These are phyloP conservation scores for Quercus aquifolioides DNA, from an alignment of 306 rosid genomes.

Conservation along the genomic window DNA sequence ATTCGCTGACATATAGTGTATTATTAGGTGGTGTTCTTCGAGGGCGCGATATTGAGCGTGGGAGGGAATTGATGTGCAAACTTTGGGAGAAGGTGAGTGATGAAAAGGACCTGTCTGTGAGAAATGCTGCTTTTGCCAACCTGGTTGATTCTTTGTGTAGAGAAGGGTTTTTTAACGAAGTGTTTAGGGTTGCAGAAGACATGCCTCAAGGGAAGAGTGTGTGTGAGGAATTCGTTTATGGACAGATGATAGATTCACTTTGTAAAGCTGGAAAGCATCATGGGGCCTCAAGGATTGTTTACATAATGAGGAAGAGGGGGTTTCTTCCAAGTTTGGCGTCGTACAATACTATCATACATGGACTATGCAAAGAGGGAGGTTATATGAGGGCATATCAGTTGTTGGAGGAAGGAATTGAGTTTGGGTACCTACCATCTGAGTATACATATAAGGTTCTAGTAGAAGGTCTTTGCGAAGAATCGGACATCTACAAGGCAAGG, in stretches of 20 bases:
- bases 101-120: slow-evolving; percentile 41
- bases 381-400: slow-evolving; percentile 83
- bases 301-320: slow-evolving; percentile 66
- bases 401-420: slow-evolving; percentile 64
- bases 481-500: too few species aligned
- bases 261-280: slow-evolving; percentile 68
- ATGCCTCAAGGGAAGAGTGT: slow-evolving; percentile 56
- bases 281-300: slow-evolving; percentile 74
- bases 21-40: slow-evolving; percentile 53
- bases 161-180: slow-evolving; percentile 61
- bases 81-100: slow-evolving; percentile 64
- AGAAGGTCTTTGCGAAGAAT: too few species aligned
- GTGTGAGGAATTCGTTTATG: slow-evolving; percentile 56
- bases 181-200: slow-evolving; percentile 63
- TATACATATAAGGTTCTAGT: slow-evolving; percentile 24
- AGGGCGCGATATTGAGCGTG: slow-evolving; percentile 49
- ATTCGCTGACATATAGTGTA: slow-evolving; percentile 63
- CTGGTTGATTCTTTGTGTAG: slow-evolving; percentile 65
- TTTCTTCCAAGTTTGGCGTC: slow-evolving; percentile 53
- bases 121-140: slow-evolving; percentile 62
- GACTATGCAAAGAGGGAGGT: slow-evolving; percentile 79
- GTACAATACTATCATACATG: slow-evolving; percentile 67
- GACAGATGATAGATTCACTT: slow-evolving; percentile 80
- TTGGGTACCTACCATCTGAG: slow-evolving; percentile 61
- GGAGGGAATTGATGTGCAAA: slow-evolving; percentile 43